Percentiles rank a stretch among this genome's conserved stretches.
Evolutionary conservation across 306 rosid species (phyloP).

Genomic region (Vigna hirtella): DNA sequence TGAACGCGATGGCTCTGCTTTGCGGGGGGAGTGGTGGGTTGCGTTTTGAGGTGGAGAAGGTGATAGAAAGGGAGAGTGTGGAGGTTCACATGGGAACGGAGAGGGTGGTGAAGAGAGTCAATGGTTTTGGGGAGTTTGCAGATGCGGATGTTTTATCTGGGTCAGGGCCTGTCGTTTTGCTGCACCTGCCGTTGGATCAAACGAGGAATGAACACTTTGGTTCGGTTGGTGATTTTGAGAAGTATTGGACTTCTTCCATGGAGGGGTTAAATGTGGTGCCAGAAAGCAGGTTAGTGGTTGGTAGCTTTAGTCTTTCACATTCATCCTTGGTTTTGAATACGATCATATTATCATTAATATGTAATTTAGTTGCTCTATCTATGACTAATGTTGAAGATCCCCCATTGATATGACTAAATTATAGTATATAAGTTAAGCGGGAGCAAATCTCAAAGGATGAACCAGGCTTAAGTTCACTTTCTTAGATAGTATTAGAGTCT

Average conservation of each 20-base stretch:
- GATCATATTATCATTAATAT: no score
- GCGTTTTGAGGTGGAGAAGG: conserved; percentile 69
- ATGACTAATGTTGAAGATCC: no score
- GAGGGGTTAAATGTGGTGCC: conserved; percentile 38
- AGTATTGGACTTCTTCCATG: conserved; percentile 25
- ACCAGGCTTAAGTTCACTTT: no score
- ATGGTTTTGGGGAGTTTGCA: background rate
- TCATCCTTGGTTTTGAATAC: no score
- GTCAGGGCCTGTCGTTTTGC: conserved; percentile 71
- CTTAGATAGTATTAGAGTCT: no score
- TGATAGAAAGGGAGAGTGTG: conserved; percentile 66
- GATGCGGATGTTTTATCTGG: background rate
- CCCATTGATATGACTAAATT: no score
- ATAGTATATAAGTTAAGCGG: no score
- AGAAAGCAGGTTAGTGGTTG: conserved; percentile 57
- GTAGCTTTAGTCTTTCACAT: no score
- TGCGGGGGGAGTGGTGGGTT: conserved; percentile 56
- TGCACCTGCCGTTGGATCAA: conserved; percentile 64
- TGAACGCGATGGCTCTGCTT: conserved; percentile 68
- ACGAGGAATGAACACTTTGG: conserved; percentile 18
- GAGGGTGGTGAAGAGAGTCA: background rate
- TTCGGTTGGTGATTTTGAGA: conserved; percentile 7
- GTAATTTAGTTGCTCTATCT: no score
- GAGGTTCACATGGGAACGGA: conserved; percentile 35
- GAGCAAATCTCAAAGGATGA: no score